A percentile compares a stretch with the other conserved stretches of the same genome.
Evolutionary conservation across 1,284 basidiomycete species (phyloP).

Genomic region (Phenoliferia sp.): DNA sequence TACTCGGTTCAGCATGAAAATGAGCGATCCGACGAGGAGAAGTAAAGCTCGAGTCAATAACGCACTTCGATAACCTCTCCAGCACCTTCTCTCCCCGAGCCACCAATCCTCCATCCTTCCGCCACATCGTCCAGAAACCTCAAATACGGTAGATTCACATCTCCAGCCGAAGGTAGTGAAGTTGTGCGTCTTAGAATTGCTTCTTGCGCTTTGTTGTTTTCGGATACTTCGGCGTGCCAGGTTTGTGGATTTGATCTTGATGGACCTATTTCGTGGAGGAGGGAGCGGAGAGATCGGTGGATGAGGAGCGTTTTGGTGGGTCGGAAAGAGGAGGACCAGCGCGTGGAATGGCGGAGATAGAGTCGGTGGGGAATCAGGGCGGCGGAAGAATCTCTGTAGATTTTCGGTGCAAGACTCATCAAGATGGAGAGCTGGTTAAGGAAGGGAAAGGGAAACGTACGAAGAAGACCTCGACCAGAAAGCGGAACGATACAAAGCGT

Average conservation of each 20-base stretch:
- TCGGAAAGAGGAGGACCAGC: neutral
- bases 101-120: slow-evolving; percentile 70
- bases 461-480: neutral
- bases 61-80: slow-evolving; percentile 15
- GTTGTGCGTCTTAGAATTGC: slow-evolving; percentile 48
- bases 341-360: slow-evolving; percentile 4
- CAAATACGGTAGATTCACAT: slow-evolving; percentile 72
- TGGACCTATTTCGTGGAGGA: neutral
- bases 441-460: neutral
- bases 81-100: slow-evolving; percentile 55
- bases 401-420: neutral
- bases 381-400: neutral
- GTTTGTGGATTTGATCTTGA: neutral
- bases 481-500: slow-evolving; percentile 10
- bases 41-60: neutral
- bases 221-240: neutral
- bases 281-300: slow-evolving; percentile 14
- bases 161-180: slow-evolving; percentile 75
- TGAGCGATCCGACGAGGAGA: slow-evolving; percentile 38
- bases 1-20: slow-evolving; percentile 40
- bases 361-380: slow-evolving; percentile 9
- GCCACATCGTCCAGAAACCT: slow-evolving; percentile 78
- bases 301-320: slow-evolving; percentile 1
- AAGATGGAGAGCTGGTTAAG: neutral
- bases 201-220: slow-evolving; percentile 16